A percentile compares a stretch with the other conserved stretches of the same genome.
phyloP scores from a whole-genome alignment of 495 filamentous ascomycete genomes.

The Pyrenula aspistea region DNA sequence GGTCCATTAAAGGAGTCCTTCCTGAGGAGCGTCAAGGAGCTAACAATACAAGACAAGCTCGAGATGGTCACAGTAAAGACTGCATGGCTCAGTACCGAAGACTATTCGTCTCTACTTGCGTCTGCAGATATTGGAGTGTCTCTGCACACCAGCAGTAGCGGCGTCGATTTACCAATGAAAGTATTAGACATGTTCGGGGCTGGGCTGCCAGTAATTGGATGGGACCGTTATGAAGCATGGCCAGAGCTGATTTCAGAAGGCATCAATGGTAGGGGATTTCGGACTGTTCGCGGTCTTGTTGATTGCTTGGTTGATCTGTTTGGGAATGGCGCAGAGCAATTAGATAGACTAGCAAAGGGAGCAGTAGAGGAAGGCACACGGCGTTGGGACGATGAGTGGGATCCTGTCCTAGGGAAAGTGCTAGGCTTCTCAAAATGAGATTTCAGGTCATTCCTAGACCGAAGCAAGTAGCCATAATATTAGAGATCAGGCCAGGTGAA shows the following conservation, averaged over 20 bases:
- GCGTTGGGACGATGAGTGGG: constrained; percentile 94
- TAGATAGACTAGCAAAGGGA: constrained; percentile 54
- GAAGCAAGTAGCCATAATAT: no score
- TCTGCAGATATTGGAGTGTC: constrained; percentile 84
- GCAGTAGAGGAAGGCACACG: constrained; percentile 63
- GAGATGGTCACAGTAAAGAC: constrained; percentile 59
- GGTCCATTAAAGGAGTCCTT: constrained; percentile 76
- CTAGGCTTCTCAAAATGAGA: constrained; percentile 24
- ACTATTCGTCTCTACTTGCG: constrained; percentile 80
- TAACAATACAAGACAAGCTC: constrained; percentile 48
- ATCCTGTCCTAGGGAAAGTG: constrained; percentile 59
- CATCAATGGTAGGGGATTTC: constrained; percentile 75
- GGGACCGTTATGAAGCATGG: constrained; percentile 73
- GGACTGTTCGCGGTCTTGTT: constrained; percentile 47
- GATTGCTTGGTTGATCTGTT: constrained; percentile 51
- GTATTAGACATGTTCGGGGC: constrained; percentile 98
- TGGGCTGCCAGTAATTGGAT: constrained; percentile 82
- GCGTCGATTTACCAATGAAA: constrained; percentile 97
- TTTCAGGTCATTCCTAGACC: no score
- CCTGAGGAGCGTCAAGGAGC: constrained; percentile 42
- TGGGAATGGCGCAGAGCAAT: constrained; percentile 30
- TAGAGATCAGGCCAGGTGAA: no score
- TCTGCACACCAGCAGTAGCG: constrained; percentile 83
- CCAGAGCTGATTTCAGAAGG: constrained; percentile 74
- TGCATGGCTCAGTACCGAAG: constrained; percentile 67